Conservation (phyloP, 371 early-diverging fungal species). For the Mucor plumbeus region DNA sequence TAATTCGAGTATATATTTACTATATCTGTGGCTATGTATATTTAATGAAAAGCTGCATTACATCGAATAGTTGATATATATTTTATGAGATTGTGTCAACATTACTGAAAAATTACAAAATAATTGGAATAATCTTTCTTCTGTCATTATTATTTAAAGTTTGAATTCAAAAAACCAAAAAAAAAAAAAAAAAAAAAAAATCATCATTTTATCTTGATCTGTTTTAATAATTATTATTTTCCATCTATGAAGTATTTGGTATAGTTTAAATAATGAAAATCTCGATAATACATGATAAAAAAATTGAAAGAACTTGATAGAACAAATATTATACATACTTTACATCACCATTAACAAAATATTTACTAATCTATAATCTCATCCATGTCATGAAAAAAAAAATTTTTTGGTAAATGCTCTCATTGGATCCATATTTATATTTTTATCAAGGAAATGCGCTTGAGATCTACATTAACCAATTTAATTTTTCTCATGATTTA, state of each 20-base stretch:
- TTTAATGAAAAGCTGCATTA: neutral
- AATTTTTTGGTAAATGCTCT: too few relatives aligned
- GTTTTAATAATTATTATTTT: neutral
- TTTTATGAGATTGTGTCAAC: neutral
- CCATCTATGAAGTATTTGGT: neutral
- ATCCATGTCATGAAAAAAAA: neutral
- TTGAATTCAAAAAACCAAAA: neutral
- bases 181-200: too few relatives aligned
- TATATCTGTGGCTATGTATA: neutral
- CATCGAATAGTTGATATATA: neutral
- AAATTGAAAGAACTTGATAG: conserved; percentile 1
- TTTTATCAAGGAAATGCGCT: too few relatives aligned
- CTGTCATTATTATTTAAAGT: neutral
- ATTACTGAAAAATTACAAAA: neutral
- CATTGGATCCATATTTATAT: too few relatives aligned
- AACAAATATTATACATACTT: neutral
- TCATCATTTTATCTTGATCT: neutral
- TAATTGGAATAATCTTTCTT: neutral
- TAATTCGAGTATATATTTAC: neutral
- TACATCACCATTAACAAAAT: conserved; percentile 2
- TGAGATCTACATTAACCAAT: too few relatives aligned
- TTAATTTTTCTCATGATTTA: too few relatives aligned
- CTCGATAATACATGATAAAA: neutral
- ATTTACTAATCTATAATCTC: neutral
- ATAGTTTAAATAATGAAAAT: neutral